Conservation (phyloP, 2,329 filamentous ascomycete species). For the Torrubiella hemipterigena region DNA sequence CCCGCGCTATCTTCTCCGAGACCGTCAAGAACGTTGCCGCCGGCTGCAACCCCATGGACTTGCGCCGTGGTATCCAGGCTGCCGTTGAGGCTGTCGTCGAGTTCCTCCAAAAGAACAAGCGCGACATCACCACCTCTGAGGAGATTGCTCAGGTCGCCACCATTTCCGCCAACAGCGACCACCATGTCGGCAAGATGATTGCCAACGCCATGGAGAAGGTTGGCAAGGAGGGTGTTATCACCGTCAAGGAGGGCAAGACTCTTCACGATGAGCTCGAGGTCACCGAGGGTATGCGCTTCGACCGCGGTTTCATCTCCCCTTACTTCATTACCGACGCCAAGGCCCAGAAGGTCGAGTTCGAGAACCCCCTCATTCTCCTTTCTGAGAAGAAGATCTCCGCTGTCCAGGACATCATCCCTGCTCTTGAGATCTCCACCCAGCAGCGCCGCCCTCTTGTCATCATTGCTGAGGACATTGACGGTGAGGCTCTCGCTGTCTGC, state of each 20-base stretch:
- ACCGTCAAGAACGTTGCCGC: slow-evolving; percentile 99
- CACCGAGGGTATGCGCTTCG: slow-evolving; percentile 99
- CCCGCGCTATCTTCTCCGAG: slow-evolving; percentile 97
- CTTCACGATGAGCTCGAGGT: slow-evolving; percentile 95
- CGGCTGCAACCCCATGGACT: slow-evolving; percentile 99
- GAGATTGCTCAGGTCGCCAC: slow-evolving; percentile 98
- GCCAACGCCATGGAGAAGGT: slow-evolving; percentile 99
- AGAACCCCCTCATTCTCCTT: slow-evolving; percentile 96
- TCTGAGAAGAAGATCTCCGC: slow-evolving; percentile 99
- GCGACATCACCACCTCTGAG: slow-evolving; percentile 92
- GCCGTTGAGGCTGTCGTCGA: slow-evolving; percentile 91
- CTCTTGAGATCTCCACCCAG: slow-evolving; percentile 93
- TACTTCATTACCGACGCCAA: slow-evolving; percentile 99
- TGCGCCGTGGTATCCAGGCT: slow-evolving; percentile 92
- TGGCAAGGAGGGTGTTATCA: slow-evolving; percentile 99
- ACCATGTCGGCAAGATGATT: slow-evolving; percentile 88
- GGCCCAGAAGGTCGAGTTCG: slow-evolving; percentile 97
- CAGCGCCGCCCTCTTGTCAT: slow-evolving; percentile 92
- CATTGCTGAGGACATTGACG: slow-evolving; percentile 98
- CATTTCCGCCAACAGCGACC: slow-evolving; percentile 94
- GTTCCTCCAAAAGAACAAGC: slow-evolving; percentile 90
- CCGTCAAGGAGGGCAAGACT: slow-evolving; percentile 99
- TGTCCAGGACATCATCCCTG: slow-evolving; percentile 96
- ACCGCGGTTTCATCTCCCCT: slow-evolving; percentile 94
- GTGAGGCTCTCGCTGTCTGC: slow-evolving; percentile 95